Conservation (phyloP, 2,329 filamentous ascomycete species). For the Clarireedia sp. region DNA sequence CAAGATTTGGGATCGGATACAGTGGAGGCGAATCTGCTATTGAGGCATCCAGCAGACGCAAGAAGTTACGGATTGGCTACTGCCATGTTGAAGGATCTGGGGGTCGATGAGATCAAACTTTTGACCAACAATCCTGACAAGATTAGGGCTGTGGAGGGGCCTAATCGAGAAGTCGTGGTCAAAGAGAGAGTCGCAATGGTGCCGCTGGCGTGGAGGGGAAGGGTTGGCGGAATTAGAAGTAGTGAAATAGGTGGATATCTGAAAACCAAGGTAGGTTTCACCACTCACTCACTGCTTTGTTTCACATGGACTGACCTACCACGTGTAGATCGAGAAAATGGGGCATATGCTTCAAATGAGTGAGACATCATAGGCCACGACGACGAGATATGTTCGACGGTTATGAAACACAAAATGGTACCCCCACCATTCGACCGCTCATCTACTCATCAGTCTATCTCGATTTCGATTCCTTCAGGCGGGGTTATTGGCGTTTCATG, state of each 20-base stretch:
- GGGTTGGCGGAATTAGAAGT: constrained; percentile 70
- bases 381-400: no score
- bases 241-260: constrained; percentile 90
- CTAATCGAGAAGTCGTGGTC: constrained; percentile 78
- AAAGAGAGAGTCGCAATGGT: constrained; percentile 92
- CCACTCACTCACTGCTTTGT: no score
- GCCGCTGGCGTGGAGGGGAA: constrained; percentile 81
- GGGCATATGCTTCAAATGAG: constrained; percentile 65
- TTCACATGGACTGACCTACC: not conserved
- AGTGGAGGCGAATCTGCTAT: constrained; percentile 85
- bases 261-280: constrained; percentile 71
- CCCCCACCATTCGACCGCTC: no score
- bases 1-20: constrained; percentile 97
- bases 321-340: constrained; percentile 73
- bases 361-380: constrained; percentile 11
- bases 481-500: no score
- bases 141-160: constrained; percentile 87
- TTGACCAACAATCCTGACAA: constrained; percentile 98
- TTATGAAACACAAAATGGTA: not conserved
- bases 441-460: no score
- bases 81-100: constrained; percentile 83
- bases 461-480: no score
- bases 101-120: constrained; percentile 67
- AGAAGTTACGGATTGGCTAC: constrained; percentile 94
- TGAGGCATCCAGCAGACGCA: constrained; percentile 90